A percentile compares a stretch with the other conserved stretches of the same genome.
phyloP scores from a whole-genome alignment of 208 protist genomes.

The Leishmania arabica region DNA sequence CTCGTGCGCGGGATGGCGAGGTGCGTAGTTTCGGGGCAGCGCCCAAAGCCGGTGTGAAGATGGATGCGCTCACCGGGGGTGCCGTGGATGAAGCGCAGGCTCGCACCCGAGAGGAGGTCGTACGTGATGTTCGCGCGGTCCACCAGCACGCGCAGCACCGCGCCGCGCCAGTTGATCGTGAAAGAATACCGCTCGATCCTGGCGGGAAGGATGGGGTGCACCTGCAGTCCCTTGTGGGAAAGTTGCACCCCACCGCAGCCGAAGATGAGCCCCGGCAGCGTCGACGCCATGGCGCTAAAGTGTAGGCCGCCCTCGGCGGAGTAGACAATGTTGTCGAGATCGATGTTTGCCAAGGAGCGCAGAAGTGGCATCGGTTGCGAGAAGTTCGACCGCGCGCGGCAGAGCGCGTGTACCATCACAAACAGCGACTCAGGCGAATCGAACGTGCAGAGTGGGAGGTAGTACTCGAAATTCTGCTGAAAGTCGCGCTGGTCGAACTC shows the following conservation, averaged over 20 bases:
- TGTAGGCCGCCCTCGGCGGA: constrained; percentile 86
- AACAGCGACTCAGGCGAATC: constrained; percentile 83
- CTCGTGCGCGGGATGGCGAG: constrained; percentile 61
- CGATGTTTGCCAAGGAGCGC: constrained; percentile 72
- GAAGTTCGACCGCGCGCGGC: constrained; percentile 59
- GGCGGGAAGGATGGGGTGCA: constrained; percentile 79
- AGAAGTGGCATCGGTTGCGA: constrained; percentile 76
- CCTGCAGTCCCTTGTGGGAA: constrained; percentile 43
- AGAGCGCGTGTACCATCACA: constrained; percentile 74
- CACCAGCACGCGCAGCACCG: constrained; percentile 65
- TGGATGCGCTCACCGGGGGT: constrained; percentile 71
- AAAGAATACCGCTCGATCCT: constrained; percentile 73
- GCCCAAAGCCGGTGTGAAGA: constrained; percentile 76
- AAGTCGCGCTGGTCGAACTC: constrained; percentile 82
- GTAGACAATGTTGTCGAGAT: constrained; percentile 90
- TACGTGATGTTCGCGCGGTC: constrained; percentile 69
- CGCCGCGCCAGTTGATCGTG: constrained; percentile 77
- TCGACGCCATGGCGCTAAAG: constrained; percentile 76
- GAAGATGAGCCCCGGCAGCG: constrained; percentile 63
- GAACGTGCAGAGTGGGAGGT: constrained; percentile 82
- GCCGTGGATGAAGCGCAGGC: constrained; percentile 84
- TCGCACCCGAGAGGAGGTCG: constrained; percentile 77
- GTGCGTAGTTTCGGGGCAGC: constrained; percentile 31
- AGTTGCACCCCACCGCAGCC: constrained; percentile 80
- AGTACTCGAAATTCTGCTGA: constrained; percentile 77